Evolutionary conservation across 768 basidiomycete genomes (phyloP), one percentile per base, ranked within the genome.

Genomic region (Gloeophyllum trabeum): DNA sequence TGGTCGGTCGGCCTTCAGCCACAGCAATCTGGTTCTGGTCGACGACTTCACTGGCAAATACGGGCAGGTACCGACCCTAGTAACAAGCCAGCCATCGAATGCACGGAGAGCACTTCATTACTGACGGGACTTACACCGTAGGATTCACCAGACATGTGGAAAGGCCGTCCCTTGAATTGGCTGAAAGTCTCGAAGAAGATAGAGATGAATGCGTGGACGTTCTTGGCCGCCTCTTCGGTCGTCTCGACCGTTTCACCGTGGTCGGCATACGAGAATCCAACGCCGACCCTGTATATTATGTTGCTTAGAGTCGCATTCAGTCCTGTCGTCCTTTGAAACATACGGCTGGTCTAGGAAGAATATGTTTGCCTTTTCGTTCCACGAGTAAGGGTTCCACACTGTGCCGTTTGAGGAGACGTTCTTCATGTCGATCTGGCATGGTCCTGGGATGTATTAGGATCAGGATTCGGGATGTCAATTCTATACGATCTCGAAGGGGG

Each of bases 111-210:
- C n/a, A 4, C 7, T 39, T 18, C 21, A n/a, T 3, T 24, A 16
- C 7, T 16, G 4, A 40, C 36, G 20, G 20, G 19, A 60, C 75
- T 44, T 46, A 83, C 85, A 1, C 74, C 85, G 48, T 88, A 89
- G 14, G 62, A 79, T 61, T 67, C 86, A 10, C 86, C 87, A 0
- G 84, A 69, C 40, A 89, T 65, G 48, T 87, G 82, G 35, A 90
- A 66, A 0, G 73, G 63, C 19, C 85, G 61, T 2, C 81, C 81
- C 38, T 73, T 55, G 58, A 83, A 87, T 48, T 84, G 71, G 12
- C 67, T 64, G 63, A 89, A 91, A 0, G 79, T 78, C 48, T 87
- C 79, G 50, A 87, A 84, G 61, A 88, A 87, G 43, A 90, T 80
- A 2, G 73, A 64, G 41, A 88, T 65, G 59, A 89, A 89, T 0